Conservation (phyloP, 2,329 filamentous ascomycete species). For the Phoma sp. region DNA sequence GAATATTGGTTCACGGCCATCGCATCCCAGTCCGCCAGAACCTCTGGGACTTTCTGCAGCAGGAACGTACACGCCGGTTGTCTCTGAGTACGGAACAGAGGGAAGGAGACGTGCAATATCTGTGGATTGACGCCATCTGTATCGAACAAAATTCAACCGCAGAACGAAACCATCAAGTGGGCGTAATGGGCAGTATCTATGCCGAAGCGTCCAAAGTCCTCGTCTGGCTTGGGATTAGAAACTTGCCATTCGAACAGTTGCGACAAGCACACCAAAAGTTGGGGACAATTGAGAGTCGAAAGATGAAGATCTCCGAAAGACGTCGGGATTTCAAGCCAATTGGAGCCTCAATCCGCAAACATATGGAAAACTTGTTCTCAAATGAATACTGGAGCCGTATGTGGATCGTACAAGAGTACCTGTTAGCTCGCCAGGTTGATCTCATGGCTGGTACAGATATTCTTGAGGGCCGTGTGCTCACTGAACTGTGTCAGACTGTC, state of each 20-base stretch:
- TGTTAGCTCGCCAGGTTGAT: not conserved
- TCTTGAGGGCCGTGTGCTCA: not conserved
- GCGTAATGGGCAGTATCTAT: not conserved
- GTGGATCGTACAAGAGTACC: not conserved
- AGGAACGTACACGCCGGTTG: not conserved
- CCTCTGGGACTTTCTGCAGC: not conserved
- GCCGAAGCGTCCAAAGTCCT: not conserved
- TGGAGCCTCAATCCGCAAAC: not conserved
- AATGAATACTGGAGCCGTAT: not conserved
- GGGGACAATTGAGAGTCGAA: not conserved
- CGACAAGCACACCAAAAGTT: not conserved
- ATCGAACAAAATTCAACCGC: not conserved
- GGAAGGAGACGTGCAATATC: too few relatives aligned
- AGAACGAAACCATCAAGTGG: not conserved
- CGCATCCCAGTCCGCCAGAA: too few relatives aligned
- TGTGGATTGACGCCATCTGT: not conserved
- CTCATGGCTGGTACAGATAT: not conserved
- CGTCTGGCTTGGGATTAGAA: not conserved
- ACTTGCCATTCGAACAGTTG: not conserved
- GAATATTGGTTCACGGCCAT: too few relatives aligned
- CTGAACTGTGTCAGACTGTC: not conserved
- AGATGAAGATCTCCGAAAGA: not conserved
- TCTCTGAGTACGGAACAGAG: too few relatives aligned
- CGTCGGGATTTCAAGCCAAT: not conserved
- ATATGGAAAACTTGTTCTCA: not conserved